These are phyloP conservation scores for Endocalyx cinctus DNA, from an alignment of 2,329 filamentous ascomycete genomes.

Conservation along the genomic window DNA sequence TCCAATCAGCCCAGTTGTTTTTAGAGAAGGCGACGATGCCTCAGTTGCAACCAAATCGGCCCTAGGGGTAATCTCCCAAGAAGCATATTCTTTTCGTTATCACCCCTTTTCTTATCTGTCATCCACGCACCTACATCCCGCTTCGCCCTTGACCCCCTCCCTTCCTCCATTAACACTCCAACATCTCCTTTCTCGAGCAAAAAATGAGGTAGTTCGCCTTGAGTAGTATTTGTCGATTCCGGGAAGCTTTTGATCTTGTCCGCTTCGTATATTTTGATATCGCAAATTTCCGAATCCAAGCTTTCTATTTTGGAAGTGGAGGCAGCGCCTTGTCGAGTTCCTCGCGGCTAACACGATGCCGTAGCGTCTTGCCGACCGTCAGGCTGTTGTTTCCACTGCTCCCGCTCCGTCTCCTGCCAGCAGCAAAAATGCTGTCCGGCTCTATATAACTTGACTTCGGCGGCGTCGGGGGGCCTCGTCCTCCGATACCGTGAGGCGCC, in stretches of 20 bases:
- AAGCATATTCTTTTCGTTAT: too few relatives aligned
- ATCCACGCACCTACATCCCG: too few relatives aligned
- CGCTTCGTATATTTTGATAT: too few relatives aligned
- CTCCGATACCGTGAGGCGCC: conserved; percentile 26
- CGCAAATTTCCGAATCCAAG: background rate
- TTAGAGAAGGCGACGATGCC: too few relatives aligned
- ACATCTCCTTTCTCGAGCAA: background rate
- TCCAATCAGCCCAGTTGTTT: too few relatives aligned
- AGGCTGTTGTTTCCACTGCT: conserved; percentile 17
- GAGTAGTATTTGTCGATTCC: conserved; percentile 1
- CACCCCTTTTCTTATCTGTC: too few relatives aligned
- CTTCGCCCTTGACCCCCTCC: too few relatives aligned
- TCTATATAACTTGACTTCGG: conserved; percentile 37
- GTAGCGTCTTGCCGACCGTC: conserved; percentile 27
- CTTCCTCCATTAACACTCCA: too few relatives aligned
- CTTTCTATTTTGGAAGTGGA: conserved; percentile 40
- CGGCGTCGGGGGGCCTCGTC: conserved; percentile 41
- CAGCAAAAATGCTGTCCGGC: conserved; percentile 41
- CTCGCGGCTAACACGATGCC: conserved; percentile 43
- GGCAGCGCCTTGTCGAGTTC: conserved; percentile 59
- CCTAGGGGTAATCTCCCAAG: too few relatives aligned
- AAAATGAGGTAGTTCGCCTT: background rate
- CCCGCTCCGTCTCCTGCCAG: conserved; percentile 20
- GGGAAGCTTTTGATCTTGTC: too few relatives aligned
- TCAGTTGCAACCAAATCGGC: too few relatives aligned